These are phyloP conservation scores for Davidsoniella eucalypti DNA, from an alignment of 2,329 filamentous ascomycete species.

Conservation along the genomic window DNA sequence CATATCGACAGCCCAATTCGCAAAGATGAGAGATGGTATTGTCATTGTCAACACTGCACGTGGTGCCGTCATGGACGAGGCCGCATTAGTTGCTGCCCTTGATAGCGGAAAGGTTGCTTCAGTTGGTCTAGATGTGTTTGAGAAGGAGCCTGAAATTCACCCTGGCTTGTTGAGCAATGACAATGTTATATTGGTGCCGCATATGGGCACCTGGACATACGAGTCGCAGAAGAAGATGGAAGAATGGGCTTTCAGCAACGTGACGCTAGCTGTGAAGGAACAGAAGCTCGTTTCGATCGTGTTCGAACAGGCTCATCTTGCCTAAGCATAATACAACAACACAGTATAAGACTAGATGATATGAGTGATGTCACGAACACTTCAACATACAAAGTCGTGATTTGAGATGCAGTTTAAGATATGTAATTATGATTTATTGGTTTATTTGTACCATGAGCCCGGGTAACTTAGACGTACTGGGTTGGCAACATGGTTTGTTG, in stretches of 20 bases:
- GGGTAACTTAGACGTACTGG: background rate
- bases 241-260: conserved; percentile 56
- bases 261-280: conserved; percentile 42
- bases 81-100: conserved; percentile 58
- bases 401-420: background rate
- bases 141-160: conserved; percentile 64
- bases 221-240: conserved; percentile 56
- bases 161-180: conserved; percentile 54
- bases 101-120: conserved; percentile 52
- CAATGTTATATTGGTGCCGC: conserved; percentile 59
- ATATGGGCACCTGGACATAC: conserved; percentile 72
- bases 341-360: no score
- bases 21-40: conserved; percentile 60
- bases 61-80: conserved; percentile 69
- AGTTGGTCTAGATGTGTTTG: conserved; percentile 66
- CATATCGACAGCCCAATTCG: conserved; percentile 54
- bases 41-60: conserved; percentile 72
- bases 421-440: background rate
- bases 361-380: no score
- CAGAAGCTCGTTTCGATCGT: conserved; percentile 52
- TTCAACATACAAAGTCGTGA: no score
- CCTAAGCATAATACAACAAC: background rate
- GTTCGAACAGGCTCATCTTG: conserved; percentile 41
- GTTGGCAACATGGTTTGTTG: conserved; percentile 1
- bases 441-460: conserved; percentile 1